A percentile compares a stretch with the other conserved stretches of the same genome.
Evolutionary conservation across 192 early-diverging fungal genomes (phyloP).

Genomic region (Coemansia erecta): DNA sequence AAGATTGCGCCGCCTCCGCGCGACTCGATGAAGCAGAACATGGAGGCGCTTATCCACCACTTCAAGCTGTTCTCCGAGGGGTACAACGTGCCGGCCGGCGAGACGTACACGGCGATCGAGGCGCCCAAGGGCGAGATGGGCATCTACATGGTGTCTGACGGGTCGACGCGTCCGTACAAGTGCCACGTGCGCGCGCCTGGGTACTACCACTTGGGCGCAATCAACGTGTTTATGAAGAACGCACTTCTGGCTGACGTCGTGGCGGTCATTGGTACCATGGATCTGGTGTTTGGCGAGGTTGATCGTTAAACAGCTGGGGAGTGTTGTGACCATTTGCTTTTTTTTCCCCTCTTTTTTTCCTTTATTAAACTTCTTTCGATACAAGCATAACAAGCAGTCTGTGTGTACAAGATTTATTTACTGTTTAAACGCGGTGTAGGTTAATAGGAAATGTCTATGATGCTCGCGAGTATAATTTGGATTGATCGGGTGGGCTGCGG

Average conservation of each 20-base stretch:
- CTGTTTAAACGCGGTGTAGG: neutral
- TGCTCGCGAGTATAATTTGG: no score
- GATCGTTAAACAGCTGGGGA: constrained; percentile 58
- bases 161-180: constrained; percentile 92
- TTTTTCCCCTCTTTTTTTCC: constrained; percentile 8
- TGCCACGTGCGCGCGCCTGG: constrained; percentile 98
- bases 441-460: neutral
- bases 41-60: constrained; percentile 99
- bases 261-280: constrained; percentile 95
- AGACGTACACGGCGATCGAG: constrained; percentile 97
- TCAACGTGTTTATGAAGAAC: constrained; percentile 87
- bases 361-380: neutral
- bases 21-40: constrained; percentile 94
- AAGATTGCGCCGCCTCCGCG: constrained; percentile 95
- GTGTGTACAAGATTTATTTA: neutral
- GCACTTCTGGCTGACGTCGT: constrained; percentile 95
- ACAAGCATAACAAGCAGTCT: neutral
- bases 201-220: constrained; percentile 86
- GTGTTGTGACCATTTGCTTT: neutral
- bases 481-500: no score
- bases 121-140: constrained; percentile 99
- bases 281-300: constrained; percentile 98
- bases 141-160: constrained; percentile 90
- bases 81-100: constrained; percentile 93
- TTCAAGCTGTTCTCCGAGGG: constrained; percentile 99